These are phyloP conservation scores for Epichloe uncinata DNA, from an alignment of 2,329 filamentous ascomycete genomes.

Conservation along the genomic window DNA sequence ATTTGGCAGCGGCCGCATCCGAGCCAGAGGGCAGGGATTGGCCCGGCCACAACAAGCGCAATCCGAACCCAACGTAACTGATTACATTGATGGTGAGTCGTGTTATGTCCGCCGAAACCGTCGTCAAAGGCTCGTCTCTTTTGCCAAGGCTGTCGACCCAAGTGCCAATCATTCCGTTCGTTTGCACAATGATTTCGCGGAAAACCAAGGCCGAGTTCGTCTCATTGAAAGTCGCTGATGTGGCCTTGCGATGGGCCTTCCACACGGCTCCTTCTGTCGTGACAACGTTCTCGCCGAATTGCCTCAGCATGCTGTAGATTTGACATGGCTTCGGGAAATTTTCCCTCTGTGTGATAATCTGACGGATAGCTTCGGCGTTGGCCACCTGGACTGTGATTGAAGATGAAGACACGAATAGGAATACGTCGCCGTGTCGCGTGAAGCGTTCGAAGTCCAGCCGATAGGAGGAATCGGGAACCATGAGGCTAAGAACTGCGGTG, in stretches of 20 bases:
- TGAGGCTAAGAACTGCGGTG: conserved; percentile 24
- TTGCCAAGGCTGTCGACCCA: conserved; percentile 32
- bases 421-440: conserved; percentile 45
- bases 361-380: conserved; percentile 50
- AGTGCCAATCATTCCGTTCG: conserved; percentile 43
- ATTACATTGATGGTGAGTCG: conserved; percentile 42
- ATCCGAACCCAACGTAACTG: conserved; percentile 58
- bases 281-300: conserved; percentile 59
- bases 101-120: conserved; percentile 54
- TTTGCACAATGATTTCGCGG: conserved; percentile 47
- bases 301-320: conserved; percentile 22
- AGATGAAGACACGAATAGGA: conserved; percentile 49
- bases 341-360: conserved; percentile 52
- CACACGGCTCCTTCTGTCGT: conserved; percentile 56
- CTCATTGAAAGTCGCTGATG: conserved; percentile 62
- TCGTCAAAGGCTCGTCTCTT: conserved; percentile 32
- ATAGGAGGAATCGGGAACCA: conserved; percentile 49
- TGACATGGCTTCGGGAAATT: conserved; percentile 44
- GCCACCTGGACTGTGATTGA: conserved; percentile 40
- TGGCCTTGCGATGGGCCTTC: conserved; percentile 61
- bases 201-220: conserved; percentile 58
- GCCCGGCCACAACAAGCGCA: conserved; percentile 48
- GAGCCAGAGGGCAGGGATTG: conserved; percentile 33
- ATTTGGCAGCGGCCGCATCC: conserved; percentile 34
- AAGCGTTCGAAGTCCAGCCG: conserved; percentile 43